Evolutionary conservation across 2,329 filamentous ascomycete genomes (phyloP).

Genomic region (Cadophora sp.): DNA sequence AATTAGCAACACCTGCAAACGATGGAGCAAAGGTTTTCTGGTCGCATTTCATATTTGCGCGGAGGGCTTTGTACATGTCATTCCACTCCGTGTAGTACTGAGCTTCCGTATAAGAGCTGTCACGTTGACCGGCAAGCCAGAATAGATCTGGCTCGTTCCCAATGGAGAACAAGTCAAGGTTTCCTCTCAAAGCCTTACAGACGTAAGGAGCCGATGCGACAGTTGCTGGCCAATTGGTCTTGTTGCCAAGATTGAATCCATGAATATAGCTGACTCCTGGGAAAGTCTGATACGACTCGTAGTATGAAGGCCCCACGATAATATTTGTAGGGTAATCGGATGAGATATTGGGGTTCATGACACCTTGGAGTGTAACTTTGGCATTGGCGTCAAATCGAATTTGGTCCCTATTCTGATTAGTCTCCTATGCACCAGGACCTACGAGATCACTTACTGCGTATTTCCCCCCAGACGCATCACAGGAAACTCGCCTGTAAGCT

Average conservation of each 20-base stretch:
- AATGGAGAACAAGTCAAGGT: slow-evolving; percentile 61
- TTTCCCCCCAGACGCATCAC: no score
- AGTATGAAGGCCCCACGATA: slow-evolving; percentile 52
- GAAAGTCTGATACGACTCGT: background rate
- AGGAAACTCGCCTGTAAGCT: no score
- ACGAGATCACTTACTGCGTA: no score
- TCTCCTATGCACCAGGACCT: no score
- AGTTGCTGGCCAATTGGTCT: no score
- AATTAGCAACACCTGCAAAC: no score
- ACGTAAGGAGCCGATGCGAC: slow-evolving; percentile 60
- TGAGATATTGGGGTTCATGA: no score
- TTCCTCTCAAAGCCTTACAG: slow-evolving; percentile 62
- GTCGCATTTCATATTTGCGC: no score
- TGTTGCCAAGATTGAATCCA: slow-evolving; percentile 64
- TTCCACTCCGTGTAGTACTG: slow-evolving; percentile 61
- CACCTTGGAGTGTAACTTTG: no score
- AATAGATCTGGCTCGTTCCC: slow-evolving; percentile 70
- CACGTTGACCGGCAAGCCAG: slow-evolving; percentile 47
- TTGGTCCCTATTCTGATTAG: no score
- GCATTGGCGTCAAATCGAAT: slow-evolving; percentile 57
- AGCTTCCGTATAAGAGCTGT: slow-evolving; percentile 63
- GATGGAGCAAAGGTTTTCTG: no score
- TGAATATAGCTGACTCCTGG: slow-evolving; percentile 55
- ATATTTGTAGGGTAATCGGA: slow-evolving; percentile 62
- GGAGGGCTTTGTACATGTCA: no score